A percentile compares a stretch with the other conserved stretches of the same genome.
Evolutionary conservation across 495 filamentous ascomycete species (phyloP).

Genomic region (Daldinia grandis): DNA sequence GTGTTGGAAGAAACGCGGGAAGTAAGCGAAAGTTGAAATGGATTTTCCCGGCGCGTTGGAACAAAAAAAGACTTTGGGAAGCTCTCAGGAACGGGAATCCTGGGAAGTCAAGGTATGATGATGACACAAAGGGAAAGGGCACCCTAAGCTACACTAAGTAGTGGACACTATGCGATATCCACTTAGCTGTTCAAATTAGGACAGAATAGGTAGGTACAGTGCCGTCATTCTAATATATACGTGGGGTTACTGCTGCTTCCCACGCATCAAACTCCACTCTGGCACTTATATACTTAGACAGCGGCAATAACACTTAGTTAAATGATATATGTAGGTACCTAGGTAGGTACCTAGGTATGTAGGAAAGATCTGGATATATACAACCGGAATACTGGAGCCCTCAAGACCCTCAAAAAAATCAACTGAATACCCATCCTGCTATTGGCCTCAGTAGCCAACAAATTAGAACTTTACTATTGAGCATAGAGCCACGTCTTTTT

Average conservation of each 20-base stretch:
- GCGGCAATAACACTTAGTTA: not conserved
- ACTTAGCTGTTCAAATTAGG: conserved; percentile 4
- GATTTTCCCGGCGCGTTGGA: conserved; percentile 32
- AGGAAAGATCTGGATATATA: not conserved
- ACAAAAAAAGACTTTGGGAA: conserved; percentile 19
- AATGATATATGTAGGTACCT: too few species aligned
- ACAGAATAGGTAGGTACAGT: conserved; percentile 13
- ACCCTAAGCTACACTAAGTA: conserved; percentile 25
- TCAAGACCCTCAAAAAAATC: conserved; percentile 1
- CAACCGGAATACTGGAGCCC: conserved; percentile 3
- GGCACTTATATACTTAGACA: conserved; percentile 4
- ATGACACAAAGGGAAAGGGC: conserved; percentile 20
- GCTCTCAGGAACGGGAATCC: conserved; percentile 34
- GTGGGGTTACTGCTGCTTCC: conserved; percentile 7
- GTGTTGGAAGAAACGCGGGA: conserved; percentile 18
- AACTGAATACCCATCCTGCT: not conserved
- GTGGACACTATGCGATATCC: conserved; percentile 3
- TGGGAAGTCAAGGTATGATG: conserved; percentile 33
- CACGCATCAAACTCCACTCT: conserved; percentile 2
- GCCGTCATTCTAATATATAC: conserved; percentile 11
- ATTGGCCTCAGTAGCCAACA: not conserved
- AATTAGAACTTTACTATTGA: not conserved
- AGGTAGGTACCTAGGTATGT: too few species aligned
- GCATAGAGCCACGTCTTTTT: not conserved
- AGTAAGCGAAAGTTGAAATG: conserved; percentile 18